Conservation (phyloP, 768 basidiomycete genomes). For the Pleurotus eryngii region DNA sequence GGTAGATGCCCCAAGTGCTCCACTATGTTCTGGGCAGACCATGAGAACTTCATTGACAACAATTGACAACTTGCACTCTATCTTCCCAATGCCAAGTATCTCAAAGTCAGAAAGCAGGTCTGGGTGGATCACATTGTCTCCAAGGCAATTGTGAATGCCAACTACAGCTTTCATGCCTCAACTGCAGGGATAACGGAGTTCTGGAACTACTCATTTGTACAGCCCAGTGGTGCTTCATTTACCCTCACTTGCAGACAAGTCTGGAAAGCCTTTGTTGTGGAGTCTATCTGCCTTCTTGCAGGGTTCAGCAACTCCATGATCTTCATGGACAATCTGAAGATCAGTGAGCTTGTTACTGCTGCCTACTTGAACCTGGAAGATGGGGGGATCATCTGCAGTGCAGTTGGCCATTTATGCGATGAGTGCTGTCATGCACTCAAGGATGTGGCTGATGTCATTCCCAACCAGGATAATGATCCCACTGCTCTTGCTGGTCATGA, state of each 20-base stretch:
- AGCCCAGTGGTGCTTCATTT: background rate
- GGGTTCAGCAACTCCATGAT: background rate
- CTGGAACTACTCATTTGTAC: conserved; percentile 13
- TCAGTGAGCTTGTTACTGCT: conserved; percentile 4
- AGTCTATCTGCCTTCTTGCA: conserved; percentile 16
- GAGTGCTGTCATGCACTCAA: conserved; percentile 11
- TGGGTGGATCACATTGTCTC: conserved; percentile 16
- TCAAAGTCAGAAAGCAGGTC: conserved; percentile 11
- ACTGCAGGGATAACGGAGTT: conserved; percentile 12
- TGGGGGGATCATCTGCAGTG: conserved; percentile 6
- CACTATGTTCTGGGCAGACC: conserved; percentile 16
- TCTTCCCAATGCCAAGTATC: conserved; percentile 11
- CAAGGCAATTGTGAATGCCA: conserved; percentile 12
- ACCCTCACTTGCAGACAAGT: conserved; percentile 10
- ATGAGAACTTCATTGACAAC: conserved; percentile 10
- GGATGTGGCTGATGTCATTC: conserved; percentile 3
- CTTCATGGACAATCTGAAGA: conserved; percentile 5
- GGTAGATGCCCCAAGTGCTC: conserved; percentile 14
- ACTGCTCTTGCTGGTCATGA: conserved; percentile 6
- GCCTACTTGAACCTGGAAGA: conserved; percentile 6
- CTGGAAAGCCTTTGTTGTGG: conserved; percentile 19
- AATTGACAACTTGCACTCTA: background rate
- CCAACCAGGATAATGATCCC: background rate
- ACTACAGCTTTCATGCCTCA: conserved; percentile 19
- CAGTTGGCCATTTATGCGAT: conserved; percentile 6